phyloP scores from a whole-genome alignment of 2,329 filamentous ascomycete species.

The Cercospora zeae-maydis region DNA sequence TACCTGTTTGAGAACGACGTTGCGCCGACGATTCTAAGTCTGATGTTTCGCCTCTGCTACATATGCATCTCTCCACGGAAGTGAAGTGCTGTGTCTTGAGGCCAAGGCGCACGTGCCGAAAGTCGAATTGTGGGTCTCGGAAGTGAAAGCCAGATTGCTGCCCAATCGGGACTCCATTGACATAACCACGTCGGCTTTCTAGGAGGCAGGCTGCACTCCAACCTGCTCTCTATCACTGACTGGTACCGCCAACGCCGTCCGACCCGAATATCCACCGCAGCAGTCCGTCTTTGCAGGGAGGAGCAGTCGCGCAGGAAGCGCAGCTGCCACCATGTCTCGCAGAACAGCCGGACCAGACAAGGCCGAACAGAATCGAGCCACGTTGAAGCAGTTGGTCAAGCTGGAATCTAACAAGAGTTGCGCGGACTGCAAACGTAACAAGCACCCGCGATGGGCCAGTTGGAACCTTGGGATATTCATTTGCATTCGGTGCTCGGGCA shows the following conservation, averaged over 20 bases:
- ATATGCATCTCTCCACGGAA: background rate
- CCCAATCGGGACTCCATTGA: background rate
- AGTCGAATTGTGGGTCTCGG: background rate
- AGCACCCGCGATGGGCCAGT: constrained; percentile 97
- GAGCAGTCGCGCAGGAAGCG: background rate
- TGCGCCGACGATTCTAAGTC: no score
- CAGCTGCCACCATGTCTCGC: constrained; percentile 63
- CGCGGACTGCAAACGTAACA: constrained; percentile 98
- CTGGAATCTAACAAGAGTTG: constrained; percentile 94
- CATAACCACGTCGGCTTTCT: background rate
- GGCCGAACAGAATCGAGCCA: constrained; percentile 87
- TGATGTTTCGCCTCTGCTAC: background rate
- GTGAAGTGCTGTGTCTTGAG: background rate
- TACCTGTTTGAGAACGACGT: no score
- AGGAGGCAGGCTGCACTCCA: background rate
- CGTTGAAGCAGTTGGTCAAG: constrained; percentile 92
- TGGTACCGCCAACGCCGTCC: background rate
- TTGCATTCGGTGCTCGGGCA: constrained; percentile 94
- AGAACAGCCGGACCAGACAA: constrained; percentile 73
- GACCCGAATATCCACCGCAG: background rate
- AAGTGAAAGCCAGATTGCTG: background rate
- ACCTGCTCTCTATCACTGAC: background rate
- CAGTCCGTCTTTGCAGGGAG: background rate
- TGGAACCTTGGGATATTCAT: constrained; percentile 98
- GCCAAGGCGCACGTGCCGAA: background rate